Conservation (phyloP, 441 rosid species). For the Macaranga tanarius region DNA sequence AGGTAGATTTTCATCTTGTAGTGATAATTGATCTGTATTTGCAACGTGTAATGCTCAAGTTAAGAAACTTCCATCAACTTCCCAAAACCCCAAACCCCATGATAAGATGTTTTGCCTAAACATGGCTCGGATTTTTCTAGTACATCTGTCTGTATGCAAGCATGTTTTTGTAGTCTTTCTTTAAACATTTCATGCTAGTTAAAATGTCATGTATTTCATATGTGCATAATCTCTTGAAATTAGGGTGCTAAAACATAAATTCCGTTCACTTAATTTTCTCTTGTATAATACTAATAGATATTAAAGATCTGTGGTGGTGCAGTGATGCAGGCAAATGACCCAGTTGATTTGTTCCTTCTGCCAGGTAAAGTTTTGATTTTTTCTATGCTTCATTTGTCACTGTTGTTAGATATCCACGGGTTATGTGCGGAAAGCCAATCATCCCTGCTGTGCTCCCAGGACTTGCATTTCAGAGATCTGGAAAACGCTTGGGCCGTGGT, state of each 20-base stretch:
- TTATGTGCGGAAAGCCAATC: slow-evolving; percentile 8
- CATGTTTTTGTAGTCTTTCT: not conserved
- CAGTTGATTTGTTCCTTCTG: slow-evolving; percentile 74
- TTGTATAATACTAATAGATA: not conserved
- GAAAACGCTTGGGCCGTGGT: slow-evolving; percentile 93
- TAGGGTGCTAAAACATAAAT: not conserved
- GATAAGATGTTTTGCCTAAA: slow-evolving; percentile 1
- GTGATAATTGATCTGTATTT: not conserved
- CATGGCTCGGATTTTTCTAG: not conserved
- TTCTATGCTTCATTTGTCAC: not conserved
- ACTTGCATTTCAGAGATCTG: slow-evolving; percentile 86
- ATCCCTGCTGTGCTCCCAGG: slow-evolving; percentile 43
- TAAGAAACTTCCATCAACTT: not conserved
- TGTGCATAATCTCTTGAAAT: slow-evolving; percentile 6
- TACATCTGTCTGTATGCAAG: slow-evolving; percentile 8
- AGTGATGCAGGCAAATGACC: slow-evolving; percentile 77
- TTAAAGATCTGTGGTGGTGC: slow-evolving; percentile 32
- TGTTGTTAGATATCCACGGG: not conserved
- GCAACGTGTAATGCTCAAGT: not conserved
- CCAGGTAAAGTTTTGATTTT: slow-evolving; percentile 51
- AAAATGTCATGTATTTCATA: slow-evolving; percentile 9
- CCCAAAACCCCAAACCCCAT: not conserved
- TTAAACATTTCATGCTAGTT: not conserved
- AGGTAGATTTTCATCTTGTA: not conserved
- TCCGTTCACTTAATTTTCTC: slow-evolving; percentile 10